A percentile compares a stretch with the other conserved stretches of the same genome.
Evolutionary conservation across 2,329 filamentous ascomycete genomes (phyloP).

Genomic region (Helminthosporium solani): DNA sequence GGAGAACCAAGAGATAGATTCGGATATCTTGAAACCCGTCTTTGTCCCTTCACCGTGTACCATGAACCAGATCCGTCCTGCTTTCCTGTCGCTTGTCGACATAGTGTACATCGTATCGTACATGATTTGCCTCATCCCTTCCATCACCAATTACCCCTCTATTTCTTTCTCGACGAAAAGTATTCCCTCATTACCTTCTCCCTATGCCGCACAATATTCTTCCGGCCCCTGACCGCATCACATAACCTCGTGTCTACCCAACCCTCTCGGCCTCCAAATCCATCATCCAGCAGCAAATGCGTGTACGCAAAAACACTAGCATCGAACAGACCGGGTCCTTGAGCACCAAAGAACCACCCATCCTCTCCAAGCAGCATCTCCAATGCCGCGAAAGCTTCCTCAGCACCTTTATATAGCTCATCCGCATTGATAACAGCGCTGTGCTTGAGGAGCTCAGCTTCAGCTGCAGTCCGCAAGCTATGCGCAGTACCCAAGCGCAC

Average conservation of each 20-base stretch:
- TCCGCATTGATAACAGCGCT: slow-evolving; percentile 58
- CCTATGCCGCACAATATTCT: slow-evolving; percentile 66
- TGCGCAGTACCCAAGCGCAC: slow-evolving; percentile 64
- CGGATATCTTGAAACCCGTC: too few species aligned
- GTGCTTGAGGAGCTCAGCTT: slow-evolving; percentile 69
- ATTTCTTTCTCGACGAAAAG: too few species aligned
- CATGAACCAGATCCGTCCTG: too few species aligned
- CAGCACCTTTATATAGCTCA: slow-evolving; percentile 61
- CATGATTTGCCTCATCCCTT: slow-evolving; percentile 19
- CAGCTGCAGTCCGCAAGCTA: slow-evolving; percentile 72
- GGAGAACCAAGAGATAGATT: too few species aligned
- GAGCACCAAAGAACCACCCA: slow-evolving; percentile 61
- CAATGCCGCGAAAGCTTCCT: slow-evolving; percentile 63
- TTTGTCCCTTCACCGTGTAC: too few species aligned
- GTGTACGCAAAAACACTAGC: slow-evolving; percentile 86
- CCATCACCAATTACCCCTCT: slow-evolving; percentile 12
- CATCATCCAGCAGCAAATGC: slow-evolving; percentile 70
- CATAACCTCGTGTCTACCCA: slow-evolving; percentile 56
- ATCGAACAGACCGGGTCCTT: slow-evolving; percentile 73
- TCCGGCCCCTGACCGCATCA: slow-evolving; percentile 57
- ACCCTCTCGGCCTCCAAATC: slow-evolving; percentile 59
- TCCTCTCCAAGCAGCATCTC: slow-evolving; percentile 59
- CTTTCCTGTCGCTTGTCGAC: too few species aligned
- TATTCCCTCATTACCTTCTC: slow-evolving; percentile 57
- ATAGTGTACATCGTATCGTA: too few species aligned